Evolutionary conservation across 768 basidiomycete species (phyloP).

Genomic region (Panaeolus papilionaceus): DNA sequence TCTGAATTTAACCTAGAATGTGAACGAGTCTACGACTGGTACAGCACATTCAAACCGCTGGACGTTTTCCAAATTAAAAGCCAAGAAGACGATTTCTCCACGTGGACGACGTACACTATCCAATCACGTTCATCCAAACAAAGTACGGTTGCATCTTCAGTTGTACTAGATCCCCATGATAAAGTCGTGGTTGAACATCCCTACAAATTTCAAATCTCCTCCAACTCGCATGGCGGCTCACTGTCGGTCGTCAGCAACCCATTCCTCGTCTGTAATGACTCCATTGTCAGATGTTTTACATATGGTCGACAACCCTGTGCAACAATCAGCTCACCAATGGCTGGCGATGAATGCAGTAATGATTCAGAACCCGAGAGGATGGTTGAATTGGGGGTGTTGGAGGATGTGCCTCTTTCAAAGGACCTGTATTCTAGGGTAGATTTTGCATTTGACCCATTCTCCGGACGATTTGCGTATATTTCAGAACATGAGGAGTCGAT

Average conservation of each 20-base stretch:
- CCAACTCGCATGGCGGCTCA: neutral
- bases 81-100: neutral
- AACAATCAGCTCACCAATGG: neutral
- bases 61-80: neutral
- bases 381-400: neutral
- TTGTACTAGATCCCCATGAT: neutral
- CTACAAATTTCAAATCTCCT: neutral
- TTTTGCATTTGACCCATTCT: neutral
- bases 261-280: neutral
- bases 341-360: neutral
- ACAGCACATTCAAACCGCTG: neutral
- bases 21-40: slow-evolving; percentile 3
- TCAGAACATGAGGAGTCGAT: neutral
- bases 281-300: neutral
- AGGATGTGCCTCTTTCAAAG: neutral
- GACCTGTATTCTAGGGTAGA: neutral
- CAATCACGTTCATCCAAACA: neutral
- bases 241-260: neutral
- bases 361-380: neutral
- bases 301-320: neutral
- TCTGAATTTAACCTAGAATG: neutral
- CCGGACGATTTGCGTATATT: slow-evolving; percentile 4
- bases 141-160: neutral
- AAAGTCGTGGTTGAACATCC: neutral
- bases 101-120: neutral